phyloP scores from a whole-genome alignment of 1,284 basidiomycete genomes.

The Trichosporon faecale region DNA sequence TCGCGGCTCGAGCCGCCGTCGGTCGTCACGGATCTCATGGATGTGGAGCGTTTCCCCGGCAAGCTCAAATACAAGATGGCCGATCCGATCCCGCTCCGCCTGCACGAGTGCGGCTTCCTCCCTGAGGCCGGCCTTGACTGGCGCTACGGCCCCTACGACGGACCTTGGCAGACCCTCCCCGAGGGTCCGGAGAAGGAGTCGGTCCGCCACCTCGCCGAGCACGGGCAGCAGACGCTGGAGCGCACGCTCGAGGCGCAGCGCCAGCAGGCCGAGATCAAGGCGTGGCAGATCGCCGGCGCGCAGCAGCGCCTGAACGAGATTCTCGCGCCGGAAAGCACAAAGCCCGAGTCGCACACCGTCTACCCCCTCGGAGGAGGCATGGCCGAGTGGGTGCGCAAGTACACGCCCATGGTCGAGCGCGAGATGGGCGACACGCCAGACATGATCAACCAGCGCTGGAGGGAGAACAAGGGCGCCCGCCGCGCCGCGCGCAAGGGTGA shows the following conservation, averaged over 20 bases:
- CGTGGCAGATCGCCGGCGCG: conserved; percentile 60
- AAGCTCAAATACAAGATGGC: conserved; percentile 95
- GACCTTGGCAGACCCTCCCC: conserved; percentile 27
- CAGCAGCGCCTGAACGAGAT: conserved; percentile 17
- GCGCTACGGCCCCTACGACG: conserved; percentile 62
- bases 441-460: conserved; percentile 72
- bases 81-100: conserved; percentile 79
- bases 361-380: conserved; percentile 73
- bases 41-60: conserved; percentile 58
- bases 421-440: conserved; percentile 68
- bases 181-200: conserved; percentile 21
- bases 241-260: conserved; percentile 35
- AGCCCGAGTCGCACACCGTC: conserved; percentile 28
- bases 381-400: conserved; percentile 61
- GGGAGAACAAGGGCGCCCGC: conserved; percentile 43
- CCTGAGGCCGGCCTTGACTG: conserved; percentile 65
- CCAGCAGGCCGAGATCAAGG: conserved; percentile 54
- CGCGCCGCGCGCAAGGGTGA: conserved; percentile 13
- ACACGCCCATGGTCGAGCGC: conserved; percentile 64
- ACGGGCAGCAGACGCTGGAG: conserved; percentile 38
- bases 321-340: neutral
- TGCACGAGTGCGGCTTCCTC: conserved; percentile 83
- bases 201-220: conserved; percentile 27
- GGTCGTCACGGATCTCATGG: conserved; percentile 71
- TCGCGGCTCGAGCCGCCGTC: conserved; percentile 70